Conservation (phyloP, 345 rosid genomes). For the Clarkia xantiana region DNA sequence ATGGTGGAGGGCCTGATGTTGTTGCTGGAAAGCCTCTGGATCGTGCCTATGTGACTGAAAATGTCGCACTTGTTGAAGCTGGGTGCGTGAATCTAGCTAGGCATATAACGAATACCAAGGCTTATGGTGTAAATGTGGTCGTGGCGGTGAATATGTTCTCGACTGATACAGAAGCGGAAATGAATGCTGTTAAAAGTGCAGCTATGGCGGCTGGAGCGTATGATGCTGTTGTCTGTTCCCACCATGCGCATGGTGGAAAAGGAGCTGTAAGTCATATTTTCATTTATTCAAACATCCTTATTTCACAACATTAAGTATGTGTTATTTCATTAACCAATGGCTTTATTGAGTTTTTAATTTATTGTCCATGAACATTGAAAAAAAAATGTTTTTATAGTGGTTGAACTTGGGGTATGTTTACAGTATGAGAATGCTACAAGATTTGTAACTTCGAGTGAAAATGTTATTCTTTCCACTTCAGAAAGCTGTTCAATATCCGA, state of each 20-base stretch:
- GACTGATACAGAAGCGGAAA: conserved; percentile 78
- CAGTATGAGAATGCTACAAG: too few relatives aligned
- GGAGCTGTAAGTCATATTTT: conserved; percentile 62
- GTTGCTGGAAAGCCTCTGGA: conserved; percentile 98
- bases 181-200: conserved; percentile 69
- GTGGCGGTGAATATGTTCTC: conserved; percentile 94
- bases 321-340: too few relatives aligned
- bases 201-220: conserved; percentile 84
- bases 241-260: conserved; percentile 95
- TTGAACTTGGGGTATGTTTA: too few relatives aligned
- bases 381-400: too few relatives aligned
- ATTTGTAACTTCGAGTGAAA: background rate
- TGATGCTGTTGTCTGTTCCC: conserved; percentile 84
- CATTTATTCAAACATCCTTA: background rate
- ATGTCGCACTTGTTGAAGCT: conserved; percentile 79
- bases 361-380: too few relatives aligned
- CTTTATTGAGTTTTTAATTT: too few relatives aligned
- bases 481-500: too few relatives aligned
- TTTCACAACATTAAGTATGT: too few relatives aligned
- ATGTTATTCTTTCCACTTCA: too few relatives aligned
- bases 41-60: conserved; percentile 71
- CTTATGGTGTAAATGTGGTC: conserved; percentile 83
- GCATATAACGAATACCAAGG: conserved; percentile 80
- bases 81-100: conserved; percentile 88
- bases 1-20: conserved; percentile 94